These are phyloP conservation scores for Paecilomyces niveus DNA, from an alignment of 2,329 filamentous ascomycete genomes.

Conservation along the genomic window DNA sequence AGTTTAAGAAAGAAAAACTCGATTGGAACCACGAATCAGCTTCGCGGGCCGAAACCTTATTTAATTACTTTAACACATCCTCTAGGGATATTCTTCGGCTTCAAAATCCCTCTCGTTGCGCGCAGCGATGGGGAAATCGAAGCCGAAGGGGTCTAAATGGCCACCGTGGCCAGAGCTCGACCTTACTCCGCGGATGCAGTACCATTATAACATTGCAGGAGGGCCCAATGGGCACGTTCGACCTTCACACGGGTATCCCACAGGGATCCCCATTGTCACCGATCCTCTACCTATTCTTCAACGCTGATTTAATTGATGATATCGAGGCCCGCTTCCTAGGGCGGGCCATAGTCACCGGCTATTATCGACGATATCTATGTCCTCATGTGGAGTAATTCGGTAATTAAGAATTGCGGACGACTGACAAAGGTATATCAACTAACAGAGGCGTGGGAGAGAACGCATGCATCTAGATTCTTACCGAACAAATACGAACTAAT, in stretches of 20 bases:
- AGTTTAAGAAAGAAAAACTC: too few relatives aligned
- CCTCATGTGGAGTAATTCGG: constrained; percentile 9
- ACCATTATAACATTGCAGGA: background rate
- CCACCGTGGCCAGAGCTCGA: too few relatives aligned
- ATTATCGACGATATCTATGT: constrained; percentile 7
- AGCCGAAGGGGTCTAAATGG: too few relatives aligned
- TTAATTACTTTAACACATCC: too few relatives aligned
- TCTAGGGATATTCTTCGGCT: too few relatives aligned
- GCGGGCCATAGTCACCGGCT: constrained; percentile 3
- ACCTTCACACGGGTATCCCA: background rate
- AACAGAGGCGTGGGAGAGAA: constrained; percentile 11
- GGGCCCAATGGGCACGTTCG: background rate
- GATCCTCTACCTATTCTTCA: constrained; percentile 22
- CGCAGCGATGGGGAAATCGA: too few relatives aligned
- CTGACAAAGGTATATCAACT: constrained; percentile 14
- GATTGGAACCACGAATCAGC: too few relatives aligned
- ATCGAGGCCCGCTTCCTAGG: constrained; percentile 1
- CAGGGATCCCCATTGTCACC: constrained; percentile 12
- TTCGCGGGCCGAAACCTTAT: too few relatives aligned
- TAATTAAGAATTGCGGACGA: constrained; percentile 10
- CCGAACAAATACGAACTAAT: constrained; percentile 6
- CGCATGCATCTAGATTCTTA: constrained; percentile 3
- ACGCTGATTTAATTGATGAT: constrained; percentile 14
- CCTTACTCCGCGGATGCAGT: too few relatives aligned
- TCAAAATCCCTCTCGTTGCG: too few relatives aligned